phyloP scores from a whole-genome alignment of 148 eudicot species.

The Drosera capensis region DNA sequence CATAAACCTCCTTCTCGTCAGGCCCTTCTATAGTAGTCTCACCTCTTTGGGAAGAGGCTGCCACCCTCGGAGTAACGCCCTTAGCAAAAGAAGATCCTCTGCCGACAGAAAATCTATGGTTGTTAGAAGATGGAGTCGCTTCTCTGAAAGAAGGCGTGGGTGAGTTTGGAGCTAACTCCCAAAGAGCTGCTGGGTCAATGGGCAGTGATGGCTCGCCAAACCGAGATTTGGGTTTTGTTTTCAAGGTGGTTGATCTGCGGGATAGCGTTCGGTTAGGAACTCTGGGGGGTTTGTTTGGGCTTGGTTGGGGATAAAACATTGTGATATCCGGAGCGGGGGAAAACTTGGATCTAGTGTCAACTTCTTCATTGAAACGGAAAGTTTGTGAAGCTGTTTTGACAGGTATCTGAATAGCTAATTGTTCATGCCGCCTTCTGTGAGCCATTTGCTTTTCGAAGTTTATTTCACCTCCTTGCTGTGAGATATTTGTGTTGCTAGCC shows the following conservation, averaged over 20 bases:
- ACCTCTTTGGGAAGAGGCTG: conserved; percentile 11
- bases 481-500: no score
- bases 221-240: conserved; percentile 46
- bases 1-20: conserved; percentile 59
- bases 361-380: no score
- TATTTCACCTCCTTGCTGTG: no score
- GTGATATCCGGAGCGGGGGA: no score
- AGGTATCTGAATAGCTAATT: no score
- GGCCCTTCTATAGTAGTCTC: conserved; percentile 16
- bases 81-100: conserved; percentile 14
- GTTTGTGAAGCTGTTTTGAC: no score
- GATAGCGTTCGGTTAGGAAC: conserved; percentile 27
- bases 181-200: conserved; percentile 12
- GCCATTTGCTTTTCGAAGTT: no score
- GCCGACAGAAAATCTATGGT: conserved; percentile 1
- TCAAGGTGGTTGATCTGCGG: conserved; percentile 22
- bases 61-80: conserved; percentile 19
- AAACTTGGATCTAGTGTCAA: no score
- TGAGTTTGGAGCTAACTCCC: conserved; percentile 2
- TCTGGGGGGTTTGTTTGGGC: conserved; percentile 33
- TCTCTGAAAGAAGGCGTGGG: neutral
- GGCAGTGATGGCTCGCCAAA: conserved; percentile 61
- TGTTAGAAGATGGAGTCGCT: neutral
- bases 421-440: no score
- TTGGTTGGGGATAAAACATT: no score